Evolutionary conservation across 805 yeast genomes (phyloP), one percentile per base, ranked within the genome.

Genomic region (Phaffomyces antillensis): DNA sequence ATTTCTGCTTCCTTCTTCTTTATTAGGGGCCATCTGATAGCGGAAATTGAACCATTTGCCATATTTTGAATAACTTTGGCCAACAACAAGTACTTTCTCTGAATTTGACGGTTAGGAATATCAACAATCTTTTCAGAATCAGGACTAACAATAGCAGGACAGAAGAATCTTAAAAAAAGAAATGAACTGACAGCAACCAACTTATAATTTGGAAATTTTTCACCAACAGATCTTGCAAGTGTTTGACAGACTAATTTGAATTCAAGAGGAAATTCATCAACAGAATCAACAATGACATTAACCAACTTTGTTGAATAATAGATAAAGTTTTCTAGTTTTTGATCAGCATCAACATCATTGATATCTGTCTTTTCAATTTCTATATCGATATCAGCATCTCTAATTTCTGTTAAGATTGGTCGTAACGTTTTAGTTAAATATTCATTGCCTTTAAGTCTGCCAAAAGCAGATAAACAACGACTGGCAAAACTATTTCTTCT

Each of bases 71-170:
- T 66, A 17, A 85, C 81, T 55, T 88, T 86, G 3, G 96, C 96
- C 31, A 90, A 62, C 44, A 86, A 80, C 48, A 90, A 79, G 41
- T 86, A 72, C 0, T 87, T 76, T 51, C 96, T 73, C 49, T 88
- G 71, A 5, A 71, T 70, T 15, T 59, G 60, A 8, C 65, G 55
- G 43, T 66, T 66, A 4, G 76, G 55, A 58, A 72, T 53, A 17
- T 62, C 66, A 20, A 66, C 60, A 35, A 70, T 60, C 39, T 58
- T 61, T 47, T 72, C 71, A 16, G 68, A 48, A 46, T 86, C 95
- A 0, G 97, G 97, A 31, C 88, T 80, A 13, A 90, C 90, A 53
- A 90, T 81, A 0, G 96, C 95, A 12, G 98, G 97, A 59, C 95
- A 85, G 48, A 84, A 73, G 50, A 83, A 79, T 45, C 96, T 67